Evolutionary conservation across 805 yeast species (phyloP).

Genomic region (Kuraishia capsulata): DNA sequence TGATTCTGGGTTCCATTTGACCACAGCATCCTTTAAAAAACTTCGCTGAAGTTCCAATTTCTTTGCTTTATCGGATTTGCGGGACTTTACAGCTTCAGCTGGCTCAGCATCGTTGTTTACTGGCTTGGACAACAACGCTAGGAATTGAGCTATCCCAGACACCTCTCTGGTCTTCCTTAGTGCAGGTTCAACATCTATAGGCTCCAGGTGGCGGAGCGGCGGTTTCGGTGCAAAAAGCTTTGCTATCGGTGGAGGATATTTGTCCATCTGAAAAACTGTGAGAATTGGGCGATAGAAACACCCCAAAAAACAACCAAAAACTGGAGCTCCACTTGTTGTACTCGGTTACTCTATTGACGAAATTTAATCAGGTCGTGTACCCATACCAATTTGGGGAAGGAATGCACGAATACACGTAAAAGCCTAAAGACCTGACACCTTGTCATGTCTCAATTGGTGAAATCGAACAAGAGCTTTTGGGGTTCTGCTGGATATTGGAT

Average conservation of each 20-base stretch:
- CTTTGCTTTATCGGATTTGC: conserved; percentile 5
- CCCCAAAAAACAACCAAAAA: too few species aligned
- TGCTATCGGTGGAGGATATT: neutral
- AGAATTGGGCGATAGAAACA: too few species aligned
- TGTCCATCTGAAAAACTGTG: too few species aligned
- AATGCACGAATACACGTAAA: too few species aligned
- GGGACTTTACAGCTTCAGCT: conserved; percentile 9
- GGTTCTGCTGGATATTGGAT: too few species aligned
- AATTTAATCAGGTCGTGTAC: too few species aligned
- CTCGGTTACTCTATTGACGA: too few species aligned
- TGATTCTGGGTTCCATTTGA: conserved; percentile 42
- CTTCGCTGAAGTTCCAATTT: conserved; percentile 14
- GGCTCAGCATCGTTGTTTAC: conserved; percentile 12
- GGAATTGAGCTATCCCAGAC: conserved; percentile 32
- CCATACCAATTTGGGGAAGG: too few species aligned
- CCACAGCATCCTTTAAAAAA: conserved; percentile 24
- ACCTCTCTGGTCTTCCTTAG: conserved; percentile 36
- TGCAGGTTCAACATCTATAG: conserved; percentile 40
- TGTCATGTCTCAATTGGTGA: too few species aligned
- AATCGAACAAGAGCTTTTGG: too few species aligned
- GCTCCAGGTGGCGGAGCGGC: conserved; percentile 40
- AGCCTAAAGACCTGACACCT: too few species aligned
- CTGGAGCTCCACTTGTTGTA: too few species aligned
- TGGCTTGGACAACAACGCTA: conserved; percentile 12
- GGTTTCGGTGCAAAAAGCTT: conserved; percentile 47